A percentile compares a stretch with the other conserved stretches of the same genome.
Conservation (phyloP, 768 basidiomycete genomes). For the Mycena venus region DNA sequence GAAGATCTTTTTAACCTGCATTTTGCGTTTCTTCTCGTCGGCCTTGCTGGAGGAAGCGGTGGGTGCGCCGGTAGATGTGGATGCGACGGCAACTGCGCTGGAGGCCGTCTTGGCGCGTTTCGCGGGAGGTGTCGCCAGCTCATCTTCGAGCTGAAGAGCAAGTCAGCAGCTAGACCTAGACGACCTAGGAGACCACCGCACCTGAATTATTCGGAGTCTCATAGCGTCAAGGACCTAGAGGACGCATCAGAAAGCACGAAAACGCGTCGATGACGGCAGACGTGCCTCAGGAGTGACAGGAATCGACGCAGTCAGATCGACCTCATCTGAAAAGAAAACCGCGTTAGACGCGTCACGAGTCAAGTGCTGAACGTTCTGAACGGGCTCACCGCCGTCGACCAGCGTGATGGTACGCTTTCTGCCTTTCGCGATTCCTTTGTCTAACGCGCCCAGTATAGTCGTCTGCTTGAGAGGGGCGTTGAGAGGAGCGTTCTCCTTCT, state of each 20-base stretch:
- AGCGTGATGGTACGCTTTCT: constrained; percentile 36
- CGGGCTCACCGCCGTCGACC: constrained; percentile 35
- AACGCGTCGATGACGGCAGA: constrained; percentile 24
- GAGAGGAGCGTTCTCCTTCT: constrained; percentile 35
- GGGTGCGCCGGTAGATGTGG: constrained; percentile 32
- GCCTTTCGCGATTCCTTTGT: constrained; percentile 36
- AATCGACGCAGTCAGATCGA: constrained; percentile 40
- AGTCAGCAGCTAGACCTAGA: background rate
- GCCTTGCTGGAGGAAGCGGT: constrained; percentile 43
- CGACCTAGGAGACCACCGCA: background rate
- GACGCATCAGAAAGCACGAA: constrained; percentile 21
- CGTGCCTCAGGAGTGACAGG: constrained; percentile 40
- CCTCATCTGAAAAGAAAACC: constrained; percentile 32
- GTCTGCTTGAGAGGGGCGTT: constrained; percentile 30
- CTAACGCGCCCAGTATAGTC: constrained; percentile 32
- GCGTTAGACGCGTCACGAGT: constrained; percentile 5
- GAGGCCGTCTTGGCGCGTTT: constrained; percentile 48
- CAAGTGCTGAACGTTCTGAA: background rate
- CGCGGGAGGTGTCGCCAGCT: constrained; percentile 41
- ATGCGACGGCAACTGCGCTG: constrained; percentile 28
- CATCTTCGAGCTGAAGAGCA: constrained; percentile 48
- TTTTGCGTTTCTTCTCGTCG: constrained; percentile 55
- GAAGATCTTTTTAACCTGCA: constrained; percentile 55
- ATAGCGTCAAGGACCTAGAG: constrained; percentile 46
- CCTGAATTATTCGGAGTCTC: constrained; percentile 45